Percentiles rank a stretch among this genome's conserved stretches.
These are phyloP conservation scores for Trametes cingulata DNA, from an alignment of 768 basidiomycete genomes.

Conservation along the genomic window DNA sequence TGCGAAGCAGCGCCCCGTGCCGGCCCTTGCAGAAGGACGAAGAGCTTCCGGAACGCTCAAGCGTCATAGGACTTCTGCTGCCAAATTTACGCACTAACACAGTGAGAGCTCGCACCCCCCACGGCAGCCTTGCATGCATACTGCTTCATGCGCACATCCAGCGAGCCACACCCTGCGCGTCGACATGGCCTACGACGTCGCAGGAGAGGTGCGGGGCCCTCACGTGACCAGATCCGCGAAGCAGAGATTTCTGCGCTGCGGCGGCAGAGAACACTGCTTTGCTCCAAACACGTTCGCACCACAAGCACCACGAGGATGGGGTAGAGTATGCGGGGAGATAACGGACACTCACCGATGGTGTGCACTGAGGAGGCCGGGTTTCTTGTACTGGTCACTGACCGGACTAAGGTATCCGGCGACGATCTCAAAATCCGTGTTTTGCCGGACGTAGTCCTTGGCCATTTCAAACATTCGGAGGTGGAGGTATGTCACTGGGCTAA, in stretches of 20 bases:
- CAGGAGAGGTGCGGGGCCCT: background rate
- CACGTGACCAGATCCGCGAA: background rate
- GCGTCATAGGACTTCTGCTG: too few relatives aligned
- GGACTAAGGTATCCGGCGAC: conserved; percentile 96
- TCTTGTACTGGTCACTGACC: conserved; percentile 96
- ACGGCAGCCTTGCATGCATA: too few relatives aligned
- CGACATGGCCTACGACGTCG: background rate
- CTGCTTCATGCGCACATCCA: too few relatives aligned
- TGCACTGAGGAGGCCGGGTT: conserved; percentile 88
- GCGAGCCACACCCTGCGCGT: too few relatives aligned
- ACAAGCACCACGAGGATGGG: background rate
- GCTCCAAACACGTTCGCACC: background rate
- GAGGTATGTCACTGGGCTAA: conserved; percentile 97
- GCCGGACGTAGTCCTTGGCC: conserved; percentile 94
- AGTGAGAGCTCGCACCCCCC: too few relatives aligned
- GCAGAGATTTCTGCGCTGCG: background rate
- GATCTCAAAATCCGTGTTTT: conserved; percentile 91
- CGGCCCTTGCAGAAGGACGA: too few relatives aligned
- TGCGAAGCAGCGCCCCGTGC: too few relatives aligned
- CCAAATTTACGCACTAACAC: too few relatives aligned
- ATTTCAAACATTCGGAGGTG: conserved; percentile 99
- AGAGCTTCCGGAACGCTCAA: too few relatives aligned
- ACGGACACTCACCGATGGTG: conserved; percentile 71
- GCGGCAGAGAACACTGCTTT: background rate
- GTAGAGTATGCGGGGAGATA: conserved; percentile 13